Evolutionary conservation across 495 filamentous ascomycete species (phyloP).

Genomic region (Massariosphaeria phaeospora): DNA sequence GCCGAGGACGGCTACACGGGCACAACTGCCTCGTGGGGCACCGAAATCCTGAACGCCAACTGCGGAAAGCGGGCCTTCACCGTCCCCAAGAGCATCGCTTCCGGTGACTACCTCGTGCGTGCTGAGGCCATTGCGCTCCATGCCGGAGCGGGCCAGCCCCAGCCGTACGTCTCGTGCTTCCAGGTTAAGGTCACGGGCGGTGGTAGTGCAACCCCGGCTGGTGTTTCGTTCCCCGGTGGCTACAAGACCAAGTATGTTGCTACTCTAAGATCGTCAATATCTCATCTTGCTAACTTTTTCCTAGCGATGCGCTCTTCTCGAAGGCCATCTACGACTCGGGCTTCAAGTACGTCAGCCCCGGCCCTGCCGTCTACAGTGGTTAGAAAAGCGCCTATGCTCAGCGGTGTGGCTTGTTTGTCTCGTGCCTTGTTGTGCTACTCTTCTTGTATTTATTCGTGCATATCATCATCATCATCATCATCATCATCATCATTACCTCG

Average conservation of each 20-base stretch:
- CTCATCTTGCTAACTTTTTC: neutral
- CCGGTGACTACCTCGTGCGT: slow-evolving; percentile 33
- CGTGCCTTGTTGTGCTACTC: too few species aligned
- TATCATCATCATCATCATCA: too few species aligned
- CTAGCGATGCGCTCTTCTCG: slow-evolving; percentile 28
- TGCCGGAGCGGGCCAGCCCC: slow-evolving; percentile 28
- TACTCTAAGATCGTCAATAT: neutral
- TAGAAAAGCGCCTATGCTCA: too few species aligned
- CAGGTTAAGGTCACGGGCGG: slow-evolving; percentile 27
- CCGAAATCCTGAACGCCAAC: slow-evolving; percentile 36
- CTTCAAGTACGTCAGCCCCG: slow-evolving; percentile 31
- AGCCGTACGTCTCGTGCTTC: slow-evolving; percentile 28
- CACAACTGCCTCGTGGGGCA: slow-evolving; percentile 32
- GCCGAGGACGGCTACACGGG: slow-evolving; percentile 31
- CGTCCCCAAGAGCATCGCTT: slow-evolving; percentile 29
- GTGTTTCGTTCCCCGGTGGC: slow-evolving; percentile 29
- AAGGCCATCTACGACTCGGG: slow-evolving; percentile 23
- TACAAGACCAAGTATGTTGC: slow-evolving; percentile 26
- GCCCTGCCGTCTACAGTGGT: slow-evolving; percentile 27
- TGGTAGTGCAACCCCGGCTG: slow-evolving; percentile 23
- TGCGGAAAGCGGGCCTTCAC: slow-evolving; percentile 32
- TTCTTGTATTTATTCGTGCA: too few species aligned
- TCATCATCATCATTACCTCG: too few species aligned
- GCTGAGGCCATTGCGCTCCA: slow-evolving; percentile 35
- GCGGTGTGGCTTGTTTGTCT: too few species aligned